phyloP scores from a whole-genome alignment of 352 stramenopile genomes.

The Elongisporangium prolatum region DNA sequence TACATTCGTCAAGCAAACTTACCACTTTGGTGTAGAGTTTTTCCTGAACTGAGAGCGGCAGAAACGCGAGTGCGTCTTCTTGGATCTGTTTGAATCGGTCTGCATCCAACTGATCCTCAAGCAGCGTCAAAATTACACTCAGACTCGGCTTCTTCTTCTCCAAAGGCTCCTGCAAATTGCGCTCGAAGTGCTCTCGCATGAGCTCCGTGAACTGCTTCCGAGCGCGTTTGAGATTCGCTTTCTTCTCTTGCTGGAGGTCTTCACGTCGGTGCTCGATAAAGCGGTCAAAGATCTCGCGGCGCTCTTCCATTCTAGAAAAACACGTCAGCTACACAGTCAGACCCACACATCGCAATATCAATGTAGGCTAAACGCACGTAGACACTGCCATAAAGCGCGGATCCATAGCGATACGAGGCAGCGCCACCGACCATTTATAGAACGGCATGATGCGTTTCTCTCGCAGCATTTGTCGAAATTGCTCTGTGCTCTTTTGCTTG shows the following conservation, averaged over 20 bases:
- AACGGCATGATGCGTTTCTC: slow-evolving; percentile 86
- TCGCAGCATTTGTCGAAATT: slow-evolving; percentile 66
- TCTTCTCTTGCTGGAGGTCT: slow-evolving; percentile 76
- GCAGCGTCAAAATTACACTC: slow-evolving; percentile 44
- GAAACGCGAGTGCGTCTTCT: slow-evolving; percentile 26
- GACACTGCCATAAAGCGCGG: slow-evolving; percentile 62
- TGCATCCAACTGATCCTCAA: slow-evolving; percentile 33
- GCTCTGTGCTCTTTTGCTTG: slow-evolving; percentile 44
- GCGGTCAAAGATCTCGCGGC: slow-evolving; percentile 72
- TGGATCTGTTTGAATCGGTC: slow-evolving; percentile 28
- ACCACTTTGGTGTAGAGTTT: slow-evolving; percentile 50
- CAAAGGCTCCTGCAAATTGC: slow-evolving; percentile 17
- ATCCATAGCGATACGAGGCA: slow-evolving; percentile 70
- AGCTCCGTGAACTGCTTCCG: slow-evolving; percentile 48
- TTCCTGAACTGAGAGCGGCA: slow-evolving; percentile 43
- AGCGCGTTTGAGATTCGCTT: slow-evolving; percentile 57
- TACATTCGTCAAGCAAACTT: neutral
- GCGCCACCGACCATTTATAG: slow-evolving; percentile 74
- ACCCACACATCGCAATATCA: neutral
- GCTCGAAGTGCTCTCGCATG: slow-evolving; percentile 36
- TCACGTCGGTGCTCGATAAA: slow-evolving; percentile 70
- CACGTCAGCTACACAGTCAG: slow-evolving; percentile 2
- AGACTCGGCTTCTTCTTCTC: slow-evolving; percentile 49
- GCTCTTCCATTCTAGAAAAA: slow-evolving; percentile 64
- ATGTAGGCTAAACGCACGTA: slow-evolving; percentile 25